phyloP scores from a whole-genome alignment of 1,284 basidiomycete genomes.

The Inonotus obliquus region DNA sequence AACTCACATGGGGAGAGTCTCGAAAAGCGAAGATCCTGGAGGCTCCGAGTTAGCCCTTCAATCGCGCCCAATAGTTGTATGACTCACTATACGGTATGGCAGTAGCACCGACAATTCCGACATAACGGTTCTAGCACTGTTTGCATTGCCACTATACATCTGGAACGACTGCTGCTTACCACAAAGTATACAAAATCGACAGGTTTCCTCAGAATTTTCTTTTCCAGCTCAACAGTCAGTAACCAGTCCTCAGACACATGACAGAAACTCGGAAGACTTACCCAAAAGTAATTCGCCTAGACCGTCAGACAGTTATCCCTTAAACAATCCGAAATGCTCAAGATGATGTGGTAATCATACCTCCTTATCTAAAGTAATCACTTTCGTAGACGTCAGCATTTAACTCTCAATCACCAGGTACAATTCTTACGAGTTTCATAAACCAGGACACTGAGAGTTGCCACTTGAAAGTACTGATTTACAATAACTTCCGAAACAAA shows the following conservation, averaged over 20 bases:
- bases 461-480: not conserved
- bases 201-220: too few species aligned
- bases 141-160: not conserved
- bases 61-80: not conserved
- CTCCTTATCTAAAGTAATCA: not conserved
- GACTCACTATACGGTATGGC: not conserved
- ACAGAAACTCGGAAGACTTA: not conserved
- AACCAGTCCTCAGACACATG: too few species aligned
- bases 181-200: constrained; percentile 1
- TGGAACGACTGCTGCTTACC: not conserved
- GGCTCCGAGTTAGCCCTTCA: not conserved
- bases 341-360: too few species aligned
- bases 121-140: not conserved
- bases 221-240: too few species aligned
- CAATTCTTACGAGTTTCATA: not conserved
- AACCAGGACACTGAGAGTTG: not conserved
- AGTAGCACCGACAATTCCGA: constrained; percentile 1
- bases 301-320: not conserved
- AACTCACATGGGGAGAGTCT: not conserved
- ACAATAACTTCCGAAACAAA: not conserved
- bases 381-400: too few species aligned
- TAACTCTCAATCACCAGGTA: too few species aligned
- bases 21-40: not conserved
- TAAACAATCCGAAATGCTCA: too few species aligned
- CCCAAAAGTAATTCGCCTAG: constrained; percentile 9